Conservation (phyloP, 192 early-diverging fungal genomes). For the Dimargaris xerosporica region DNA sequence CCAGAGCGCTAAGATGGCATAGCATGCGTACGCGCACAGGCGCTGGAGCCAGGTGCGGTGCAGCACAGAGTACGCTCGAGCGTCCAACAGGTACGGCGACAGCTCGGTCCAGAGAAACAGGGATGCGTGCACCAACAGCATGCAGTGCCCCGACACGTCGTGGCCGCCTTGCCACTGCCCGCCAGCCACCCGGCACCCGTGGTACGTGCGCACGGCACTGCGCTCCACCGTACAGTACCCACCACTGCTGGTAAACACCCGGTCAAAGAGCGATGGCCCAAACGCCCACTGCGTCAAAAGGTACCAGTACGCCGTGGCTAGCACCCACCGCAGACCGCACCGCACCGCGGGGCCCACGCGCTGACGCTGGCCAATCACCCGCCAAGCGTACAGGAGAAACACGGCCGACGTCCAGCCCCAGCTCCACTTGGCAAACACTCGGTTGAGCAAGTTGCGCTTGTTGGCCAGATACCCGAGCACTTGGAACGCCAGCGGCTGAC, state of each 20-base stretch:
- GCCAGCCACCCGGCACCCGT: slow-evolving; percentile 30
- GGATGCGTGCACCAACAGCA: slow-evolving; percentile 60
- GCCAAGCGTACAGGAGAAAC: slow-evolving; percentile 31
- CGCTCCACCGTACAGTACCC: slow-evolving; percentile 29
- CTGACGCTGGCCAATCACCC: slow-evolving; percentile 18
- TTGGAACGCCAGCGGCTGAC: neutral
- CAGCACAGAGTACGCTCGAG: slow-evolving; percentile 8
- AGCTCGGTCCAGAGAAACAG: slow-evolving; percentile 59
- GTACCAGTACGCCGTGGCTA: slow-evolving; percentile 72
- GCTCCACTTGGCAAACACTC: slow-evolving; percentile 60
- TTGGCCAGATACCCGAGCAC: slow-evolving; percentile 27
- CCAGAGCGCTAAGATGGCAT: slow-evolving; percentile 45
- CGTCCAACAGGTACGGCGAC: slow-evolving; percentile 20
- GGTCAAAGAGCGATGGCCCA: slow-evolving; percentile 67
- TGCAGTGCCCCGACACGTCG: slow-evolving; percentile 81
- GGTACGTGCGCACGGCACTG: slow-evolving; percentile 14
- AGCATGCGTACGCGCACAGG: slow-evolving; percentile 19
- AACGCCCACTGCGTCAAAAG: slow-evolving; percentile 73
- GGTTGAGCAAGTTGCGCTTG: slow-evolving; percentile 65
- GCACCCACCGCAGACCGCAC: slow-evolving; percentile 29
- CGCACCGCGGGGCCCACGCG: slow-evolving; percentile 11
- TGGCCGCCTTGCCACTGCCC: slow-evolving; percentile 64
- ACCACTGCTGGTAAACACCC: slow-evolving; percentile 54
- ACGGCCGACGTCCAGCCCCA: slow-evolving; percentile 78
- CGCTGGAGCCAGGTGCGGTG: slow-evolving; percentile 14